A percentile compares a stretch with the other conserved stretches of the same genome.
These are phyloP conservation scores for Laetiporus sulphureus DNA, from an alignment of 1,284 basidiomycete species.

Conservation along the genomic window DNA sequence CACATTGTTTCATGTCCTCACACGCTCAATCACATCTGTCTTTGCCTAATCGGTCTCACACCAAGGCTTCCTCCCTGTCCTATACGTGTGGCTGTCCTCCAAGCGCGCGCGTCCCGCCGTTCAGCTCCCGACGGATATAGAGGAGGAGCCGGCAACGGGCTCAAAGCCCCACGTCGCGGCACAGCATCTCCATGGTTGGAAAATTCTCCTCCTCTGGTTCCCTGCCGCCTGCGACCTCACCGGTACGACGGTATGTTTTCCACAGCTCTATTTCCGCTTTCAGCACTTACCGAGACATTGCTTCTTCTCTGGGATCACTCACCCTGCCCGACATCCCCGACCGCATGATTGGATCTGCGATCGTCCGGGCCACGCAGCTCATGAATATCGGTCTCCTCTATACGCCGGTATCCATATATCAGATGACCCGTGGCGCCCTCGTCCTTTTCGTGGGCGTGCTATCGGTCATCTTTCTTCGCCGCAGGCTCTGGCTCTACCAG, in stretches of 20 bases:
- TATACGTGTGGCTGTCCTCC: conserved; percentile 58
- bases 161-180: conserved; percentile 21
- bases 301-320: background rate
- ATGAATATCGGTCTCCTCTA: conserved; percentile 96
- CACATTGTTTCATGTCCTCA: conserved; percentile 9
- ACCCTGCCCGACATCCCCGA: conserved; percentile 7
- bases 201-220: conserved; percentile 74
- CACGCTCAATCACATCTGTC: conserved; percentile 9
- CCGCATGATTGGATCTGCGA: too few species aligned
- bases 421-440: conserved; percentile 95
- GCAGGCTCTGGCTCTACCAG: conserved; percentile 78
- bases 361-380: conserved; percentile 57
- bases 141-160: conserved; percentile 31
- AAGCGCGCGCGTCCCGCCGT: conserved; percentile 42
- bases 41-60: conserved; percentile 22
- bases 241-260: conserved; percentile 72
- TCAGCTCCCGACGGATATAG: conserved; percentile 47
- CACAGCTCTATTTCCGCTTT: background rate
- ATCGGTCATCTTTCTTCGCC: conserved; percentile 87
- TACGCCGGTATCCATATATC: conserved; percentile 96
- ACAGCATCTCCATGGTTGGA: conserved; percentile 57
- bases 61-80: conserved; percentile 76
- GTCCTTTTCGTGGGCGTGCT: conserved; percentile 95
- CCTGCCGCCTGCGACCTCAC: conserved; percentile 87
- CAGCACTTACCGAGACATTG: background rate